Evolutionary conservation across 805 yeast species (phyloP).

Genomic region (Kodamaea jinghongensis): DNA sequence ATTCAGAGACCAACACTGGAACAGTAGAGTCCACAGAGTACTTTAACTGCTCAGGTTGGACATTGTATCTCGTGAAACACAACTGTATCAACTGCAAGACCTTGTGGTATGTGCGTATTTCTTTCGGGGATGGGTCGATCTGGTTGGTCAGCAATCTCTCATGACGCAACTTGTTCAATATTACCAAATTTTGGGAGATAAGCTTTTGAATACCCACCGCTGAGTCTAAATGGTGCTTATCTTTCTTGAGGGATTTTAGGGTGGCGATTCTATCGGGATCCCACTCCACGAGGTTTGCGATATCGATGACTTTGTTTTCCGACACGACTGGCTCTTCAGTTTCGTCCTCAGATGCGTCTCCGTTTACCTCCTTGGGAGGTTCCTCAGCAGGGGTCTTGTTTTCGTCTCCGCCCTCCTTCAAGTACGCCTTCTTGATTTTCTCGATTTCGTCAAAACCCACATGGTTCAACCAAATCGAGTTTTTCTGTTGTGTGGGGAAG

Average conservation of each 20-base stretch:
- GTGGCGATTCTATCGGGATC: conserved; percentile 30
- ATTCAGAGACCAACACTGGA: conserved; percentile 72
- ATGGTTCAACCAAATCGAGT: conserved; percentile 39
- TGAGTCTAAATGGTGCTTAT: conserved; percentile 24
- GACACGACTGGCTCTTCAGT: conserved; percentile 9
- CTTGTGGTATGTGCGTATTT: conserved; percentile 29
- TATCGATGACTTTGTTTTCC: conserved; percentile 19
- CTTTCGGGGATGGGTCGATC: conserved; percentile 24
- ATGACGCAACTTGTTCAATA: conserved; percentile 40
- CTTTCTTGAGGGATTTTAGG: conserved; percentile 25
- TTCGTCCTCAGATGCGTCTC: conserved; percentile 14
- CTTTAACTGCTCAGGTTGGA: conserved; percentile 24
- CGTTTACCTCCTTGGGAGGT: background rate
- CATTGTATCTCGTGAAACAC: conserved; percentile 30
- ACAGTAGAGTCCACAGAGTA: conserved; percentile 39
- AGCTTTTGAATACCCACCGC: conserved; percentile 32
- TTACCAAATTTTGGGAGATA: conserved; percentile 31
- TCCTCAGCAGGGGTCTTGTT: background rate
- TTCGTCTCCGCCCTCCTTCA: conserved; percentile 7
- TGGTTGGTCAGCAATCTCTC: conserved; percentile 30
- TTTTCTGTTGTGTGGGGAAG: conserved; percentile 30
- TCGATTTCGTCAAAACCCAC: conserved; percentile 34
- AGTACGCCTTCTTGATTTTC: conserved; percentile 21
- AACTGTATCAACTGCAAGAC: conserved; percentile 29
- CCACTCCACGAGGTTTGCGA: conserved; percentile 33